phyloP scores from a whole-genome alignment of 2,329 filamentous ascomycete genomes.

The Sporothrix dimorphospora region DNA sequence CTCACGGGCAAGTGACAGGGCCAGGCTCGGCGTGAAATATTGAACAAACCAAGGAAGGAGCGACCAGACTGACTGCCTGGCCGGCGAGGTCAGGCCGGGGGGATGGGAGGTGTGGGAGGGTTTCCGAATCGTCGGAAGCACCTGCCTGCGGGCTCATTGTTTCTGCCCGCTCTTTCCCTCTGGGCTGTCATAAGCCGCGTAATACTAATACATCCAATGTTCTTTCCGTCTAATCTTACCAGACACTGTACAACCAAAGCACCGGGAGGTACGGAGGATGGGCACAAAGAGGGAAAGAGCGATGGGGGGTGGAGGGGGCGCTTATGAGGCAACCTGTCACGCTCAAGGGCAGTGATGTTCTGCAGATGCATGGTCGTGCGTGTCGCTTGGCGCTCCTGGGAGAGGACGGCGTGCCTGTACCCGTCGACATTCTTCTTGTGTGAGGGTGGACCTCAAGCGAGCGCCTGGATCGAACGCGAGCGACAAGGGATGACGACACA shows the following conservation, averaged over 20 bases:
- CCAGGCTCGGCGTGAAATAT: neutral
- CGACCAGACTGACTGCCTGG: neutral
- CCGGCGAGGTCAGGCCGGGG: neutral
- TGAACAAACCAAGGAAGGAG: slow-evolving; percentile 7
- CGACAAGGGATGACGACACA: slow-evolving; percentile 1
- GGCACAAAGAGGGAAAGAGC: slow-evolving; percentile 14
- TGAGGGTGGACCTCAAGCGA: neutral
- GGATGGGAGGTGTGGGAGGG: neutral
- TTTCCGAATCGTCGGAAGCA: slow-evolving; percentile 26
- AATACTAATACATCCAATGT: neutral
- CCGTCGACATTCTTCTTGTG: neutral
- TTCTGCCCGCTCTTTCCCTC: slow-evolving; percentile 1
- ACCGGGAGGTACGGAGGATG: slow-evolving; percentile 6
- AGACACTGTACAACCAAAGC: slow-evolving; percentile 12
- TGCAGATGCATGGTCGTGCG: slow-evolving; percentile 4
- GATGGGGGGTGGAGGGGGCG: neutral
- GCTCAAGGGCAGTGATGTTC: neutral
- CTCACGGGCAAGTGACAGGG: slow-evolving; percentile 1
- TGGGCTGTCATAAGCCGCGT: slow-evolving; percentile 5
- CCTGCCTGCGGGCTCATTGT: neutral
- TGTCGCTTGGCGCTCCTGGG: slow-evolving; percentile 15
- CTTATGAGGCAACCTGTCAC: slow-evolving; percentile 3
- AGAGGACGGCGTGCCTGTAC: neutral
- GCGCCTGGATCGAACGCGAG: no score
- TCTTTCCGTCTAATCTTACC: slow-evolving; percentile 15